Percentiles rank a stretch among this genome's conserved stretches.
These are phyloP conservation scores for Diutina ranongensis DNA, from an alignment of 1,139 yeast species.

Conservation along the genomic window DNA sequence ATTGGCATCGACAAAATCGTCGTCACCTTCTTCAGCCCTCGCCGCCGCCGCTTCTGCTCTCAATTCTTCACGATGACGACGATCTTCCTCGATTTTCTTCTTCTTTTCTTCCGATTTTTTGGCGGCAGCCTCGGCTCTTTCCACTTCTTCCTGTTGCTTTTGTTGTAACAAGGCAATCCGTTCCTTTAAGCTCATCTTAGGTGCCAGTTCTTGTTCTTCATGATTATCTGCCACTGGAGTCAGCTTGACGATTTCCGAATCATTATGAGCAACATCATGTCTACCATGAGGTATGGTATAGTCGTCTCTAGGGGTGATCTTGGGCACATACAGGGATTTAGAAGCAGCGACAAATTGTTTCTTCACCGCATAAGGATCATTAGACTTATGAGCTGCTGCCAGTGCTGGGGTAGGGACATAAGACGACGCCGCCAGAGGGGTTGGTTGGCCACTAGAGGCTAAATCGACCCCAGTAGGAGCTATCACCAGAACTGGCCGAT, in stretches of 20 bases:
- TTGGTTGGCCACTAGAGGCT: not conserved
- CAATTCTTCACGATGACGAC: constrained; percentile 3
- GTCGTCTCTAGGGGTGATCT: constrained; percentile 28
- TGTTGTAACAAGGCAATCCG: constrained; percentile 77
- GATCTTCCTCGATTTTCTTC: constrained; percentile 13
- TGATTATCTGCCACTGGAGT: constrained; percentile 14
- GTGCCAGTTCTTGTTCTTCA: constrained; percentile 38
- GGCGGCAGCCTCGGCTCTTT: constrained; percentile 52
- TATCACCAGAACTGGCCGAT: constrained; percentile 6
- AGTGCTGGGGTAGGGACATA: constrained; percentile 6
- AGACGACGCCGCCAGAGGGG: not conserved
- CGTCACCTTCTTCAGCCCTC: not conserved
- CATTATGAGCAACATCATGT: constrained; percentile 14
- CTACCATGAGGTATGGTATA: constrained; percentile 23
- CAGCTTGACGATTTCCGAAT: constrained; percentile 17
- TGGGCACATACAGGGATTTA: constrained; percentile 35
- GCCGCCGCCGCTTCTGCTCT: constrained; percentile 1
- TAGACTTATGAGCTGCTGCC: constrained; percentile 10
- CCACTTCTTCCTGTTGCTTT: constrained; percentile 73
- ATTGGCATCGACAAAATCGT: not conserved
- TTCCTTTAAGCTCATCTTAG: constrained; percentile 75
- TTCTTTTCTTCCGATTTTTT: not conserved
- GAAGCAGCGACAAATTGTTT: constrained; percentile 32
- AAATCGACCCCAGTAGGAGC: not conserved
- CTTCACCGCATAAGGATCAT: constrained; percentile 32